Evolutionary conservation across 2,329 filamentous ascomycete species (phyloP).

Genomic region (Hymenoscyphus occultus): DNA sequence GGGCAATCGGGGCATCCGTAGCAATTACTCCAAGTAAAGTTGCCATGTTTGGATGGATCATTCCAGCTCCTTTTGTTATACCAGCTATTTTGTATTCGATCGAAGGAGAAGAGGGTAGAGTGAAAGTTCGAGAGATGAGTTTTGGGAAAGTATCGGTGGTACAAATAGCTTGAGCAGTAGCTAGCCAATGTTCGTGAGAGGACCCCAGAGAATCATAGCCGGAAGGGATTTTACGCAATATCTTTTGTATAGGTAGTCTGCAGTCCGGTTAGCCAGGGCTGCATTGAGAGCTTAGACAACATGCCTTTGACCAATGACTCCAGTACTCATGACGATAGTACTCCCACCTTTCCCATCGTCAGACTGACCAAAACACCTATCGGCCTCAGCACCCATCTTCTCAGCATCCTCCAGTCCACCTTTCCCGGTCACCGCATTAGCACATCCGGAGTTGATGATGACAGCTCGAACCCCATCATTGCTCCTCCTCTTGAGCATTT

Average conservation of each 20-base stretch:
- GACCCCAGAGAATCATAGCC: constrained; percentile 69
- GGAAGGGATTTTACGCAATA: constrained; percentile 75
- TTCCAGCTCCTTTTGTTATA: constrained; percentile 96
- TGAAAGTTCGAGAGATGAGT: constrained; percentile 80
- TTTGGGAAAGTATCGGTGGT: constrained; percentile 99
- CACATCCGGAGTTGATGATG: constrained; percentile 92
- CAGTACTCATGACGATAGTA: constrained; percentile 97
- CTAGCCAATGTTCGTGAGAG: constrained; percentile 82
- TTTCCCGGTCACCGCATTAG: constrained; percentile 93
- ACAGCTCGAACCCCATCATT: constrained; percentile 75
- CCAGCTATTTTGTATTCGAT: constrained; percentile 82
- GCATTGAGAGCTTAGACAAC: constrained; percentile 7
- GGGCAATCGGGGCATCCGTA: constrained; percentile 80
- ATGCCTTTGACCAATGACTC: constrained; percentile 89
- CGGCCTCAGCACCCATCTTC: constrained; percentile 76
- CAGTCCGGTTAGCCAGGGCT: constrained; percentile 18
- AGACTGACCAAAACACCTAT: constrained; percentile 56
- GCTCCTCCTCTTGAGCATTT: constrained; percentile 63
- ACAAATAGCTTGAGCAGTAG: constrained; percentile 86
- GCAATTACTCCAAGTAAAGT: constrained; percentile 89
- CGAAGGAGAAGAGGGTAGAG: constrained; percentile 73
- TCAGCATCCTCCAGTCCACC: constrained; percentile 85
- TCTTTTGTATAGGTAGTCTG: constrained; percentile 86
- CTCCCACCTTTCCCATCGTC: constrained; percentile 48
- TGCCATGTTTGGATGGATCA: constrained; percentile 99